Evolutionary conservation across 2,329 filamentous ascomycete genomes (phyloP).

Genomic region (Cladobotryum mycophilum): DNA sequence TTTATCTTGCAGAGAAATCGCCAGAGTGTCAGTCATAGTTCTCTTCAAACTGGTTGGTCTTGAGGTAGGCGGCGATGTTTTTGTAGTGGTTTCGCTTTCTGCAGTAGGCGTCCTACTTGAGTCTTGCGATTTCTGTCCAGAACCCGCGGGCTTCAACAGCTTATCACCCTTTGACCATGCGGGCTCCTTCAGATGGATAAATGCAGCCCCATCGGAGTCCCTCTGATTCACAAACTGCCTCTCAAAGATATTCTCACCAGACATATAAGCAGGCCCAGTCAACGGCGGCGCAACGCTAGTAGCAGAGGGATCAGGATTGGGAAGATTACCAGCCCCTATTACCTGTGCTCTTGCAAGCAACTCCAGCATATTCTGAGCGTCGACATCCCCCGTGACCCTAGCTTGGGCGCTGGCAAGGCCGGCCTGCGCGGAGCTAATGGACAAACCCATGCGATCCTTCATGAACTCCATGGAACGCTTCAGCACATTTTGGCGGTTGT

Average conservation of each 20-base stretch:
- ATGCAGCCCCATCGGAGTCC: constrained; percentile 26
- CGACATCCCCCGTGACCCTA: constrained; percentile 72
- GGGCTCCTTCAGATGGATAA: constrained; percentile 13
- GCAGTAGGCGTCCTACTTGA: constrained; percentile 51
- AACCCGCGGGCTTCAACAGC: constrained; percentile 13
- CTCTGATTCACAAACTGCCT: constrained; percentile 59
- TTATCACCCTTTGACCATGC: constrained; percentile 13
- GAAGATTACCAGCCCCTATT: constrained; percentile 60
- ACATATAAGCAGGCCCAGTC: constrained; percentile 70
- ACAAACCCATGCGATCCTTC: constrained; percentile 83
- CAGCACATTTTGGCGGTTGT: constrained; percentile 86
- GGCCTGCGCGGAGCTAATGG: constrained; percentile 57
- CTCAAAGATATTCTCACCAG: constrained; percentile 78
- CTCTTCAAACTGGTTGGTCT: constrained; percentile 68
- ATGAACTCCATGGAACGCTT: constrained; percentile 96
- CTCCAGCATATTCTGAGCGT: constrained; percentile 87
- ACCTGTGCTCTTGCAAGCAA: constrained; percentile 76
- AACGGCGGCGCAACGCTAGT: constrained; percentile 49
- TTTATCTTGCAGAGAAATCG: constrained; percentile 70
- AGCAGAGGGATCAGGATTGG: constrained; percentile 38
- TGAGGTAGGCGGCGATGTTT: constrained; percentile 49
- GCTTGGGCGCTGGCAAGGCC: constrained; percentile 80
- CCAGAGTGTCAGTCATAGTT: constrained; percentile 77
- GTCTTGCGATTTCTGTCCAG: constrained; percentile 35
- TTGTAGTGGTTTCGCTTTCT: constrained; percentile 47